Percentiles rank a stretch among this genome's conserved stretches.
These are phyloP conservation scores for Thinopyrum obtusiflorum DNA, from an alignment of 202 grass and related monocot species.

Conservation along the genomic window DNA sequence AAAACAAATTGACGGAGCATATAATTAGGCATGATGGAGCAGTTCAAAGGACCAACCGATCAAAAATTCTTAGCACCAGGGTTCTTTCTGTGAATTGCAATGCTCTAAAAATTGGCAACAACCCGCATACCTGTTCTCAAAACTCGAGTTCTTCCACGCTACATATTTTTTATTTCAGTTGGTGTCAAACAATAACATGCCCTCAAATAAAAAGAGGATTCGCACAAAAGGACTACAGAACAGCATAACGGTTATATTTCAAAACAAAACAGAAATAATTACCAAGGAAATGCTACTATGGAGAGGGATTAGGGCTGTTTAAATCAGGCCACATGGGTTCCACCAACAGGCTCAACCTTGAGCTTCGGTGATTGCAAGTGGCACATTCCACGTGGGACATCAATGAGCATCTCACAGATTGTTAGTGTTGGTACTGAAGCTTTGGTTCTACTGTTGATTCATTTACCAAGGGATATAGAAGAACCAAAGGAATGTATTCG, in stretches of 20 bases:
- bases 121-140: not conserved
- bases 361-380: not conserved
- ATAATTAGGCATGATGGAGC: constrained; percentile 6
- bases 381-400: not conserved
- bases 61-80: constrained; percentile 6
- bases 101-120: not conserved
- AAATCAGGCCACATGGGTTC: not conserved
- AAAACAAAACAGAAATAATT: not conserved
- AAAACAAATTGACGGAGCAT: not conserved
- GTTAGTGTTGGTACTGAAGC: not conserved
- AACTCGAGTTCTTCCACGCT: not conserved
- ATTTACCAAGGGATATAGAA: not conserved
- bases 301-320: not conserved
- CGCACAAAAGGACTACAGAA: not conserved
- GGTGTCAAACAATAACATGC: not conserved
- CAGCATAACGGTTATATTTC: not conserved
- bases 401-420: not conserved
- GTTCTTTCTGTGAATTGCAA: not conserved
- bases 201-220: not conserved
- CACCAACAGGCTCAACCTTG: not conserved
- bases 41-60: not conserved
- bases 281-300: not conserved
- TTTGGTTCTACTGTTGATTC: not conserved
- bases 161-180: not conserved
- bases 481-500: not conserved